Evolutionary conservation across 148 eudicot species (phyloP).

Genomic region (Camellia sinensis): DNA sequence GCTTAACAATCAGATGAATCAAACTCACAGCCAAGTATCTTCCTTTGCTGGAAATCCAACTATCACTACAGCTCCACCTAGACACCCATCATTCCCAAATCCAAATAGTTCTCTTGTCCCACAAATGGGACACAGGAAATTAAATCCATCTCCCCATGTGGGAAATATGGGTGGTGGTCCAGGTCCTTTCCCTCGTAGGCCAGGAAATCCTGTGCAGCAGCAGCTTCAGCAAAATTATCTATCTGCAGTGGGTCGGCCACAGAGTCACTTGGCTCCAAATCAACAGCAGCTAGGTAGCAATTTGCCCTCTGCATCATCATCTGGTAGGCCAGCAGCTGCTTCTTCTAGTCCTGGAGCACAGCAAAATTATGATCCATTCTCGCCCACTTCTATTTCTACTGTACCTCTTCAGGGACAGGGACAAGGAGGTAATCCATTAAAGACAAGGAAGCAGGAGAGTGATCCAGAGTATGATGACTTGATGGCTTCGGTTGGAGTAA

Average conservation of each 20-base stretch:
- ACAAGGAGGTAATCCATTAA: constrained; percentile 29
- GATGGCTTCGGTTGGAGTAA: constrained; percentile 95
- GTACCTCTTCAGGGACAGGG: constrained; percentile 31
- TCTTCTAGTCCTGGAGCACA: constrained; percentile 37
- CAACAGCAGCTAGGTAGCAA: constrained; percentile 39
- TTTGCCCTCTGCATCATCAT: constrained; percentile 2
- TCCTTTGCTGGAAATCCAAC: constrained; percentile 22
- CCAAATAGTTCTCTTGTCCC: constrained; percentile 28
- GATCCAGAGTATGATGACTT: constrained; percentile 93
- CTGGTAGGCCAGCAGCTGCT: constrained; percentile 17
- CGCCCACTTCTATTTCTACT: constrained; percentile 52
- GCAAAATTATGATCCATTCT: constrained; percentile 84
- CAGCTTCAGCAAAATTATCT: constrained; percentile 48
- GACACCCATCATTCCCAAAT: constrained; percentile 22
- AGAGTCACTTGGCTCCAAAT: constrained; percentile 28
- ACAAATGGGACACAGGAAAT: constrained; percentile 54
- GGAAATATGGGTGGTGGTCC: constrained; percentile 22
- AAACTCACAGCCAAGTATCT: constrained; percentile 20
- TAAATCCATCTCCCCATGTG: constrained; percentile 34
- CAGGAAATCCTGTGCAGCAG: constrained; percentile 35
- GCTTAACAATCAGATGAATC: constrained; percentile 46
- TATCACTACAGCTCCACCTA: constrained; percentile 14
- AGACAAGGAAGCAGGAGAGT: constrained; percentile 49
- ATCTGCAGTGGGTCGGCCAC: constrained; percentile 32
- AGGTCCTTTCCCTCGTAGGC: constrained; percentile 43